phyloP scores from a whole-genome alignment of 225 moss, liverwort and hornwort species.

The Marchantia polymorpha region DNA sequence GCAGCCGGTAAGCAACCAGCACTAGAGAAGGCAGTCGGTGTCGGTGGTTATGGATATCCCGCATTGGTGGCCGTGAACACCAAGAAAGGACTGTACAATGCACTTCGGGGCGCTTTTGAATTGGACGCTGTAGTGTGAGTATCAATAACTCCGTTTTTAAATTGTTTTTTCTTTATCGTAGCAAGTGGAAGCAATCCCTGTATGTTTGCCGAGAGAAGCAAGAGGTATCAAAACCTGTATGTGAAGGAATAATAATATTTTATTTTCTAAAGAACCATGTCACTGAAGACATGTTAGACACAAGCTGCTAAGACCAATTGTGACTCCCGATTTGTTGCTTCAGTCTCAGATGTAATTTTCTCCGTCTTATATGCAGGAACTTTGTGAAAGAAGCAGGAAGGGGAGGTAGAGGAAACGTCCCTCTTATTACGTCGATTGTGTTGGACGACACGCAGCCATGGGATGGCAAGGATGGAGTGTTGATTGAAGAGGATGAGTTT shows the following conservation, averaged over 20 bases:
- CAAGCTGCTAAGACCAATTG: too few species aligned
- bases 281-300: too few species aligned
- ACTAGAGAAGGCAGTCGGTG: slow-evolving; percentile 89
- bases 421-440: slow-evolving; percentile 54
- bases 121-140: slow-evolving; percentile 77
- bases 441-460: slow-evolving; percentile 63
- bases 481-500: slow-evolving; percentile 91
- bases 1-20: slow-evolving; percentile 81
- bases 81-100: slow-evolving; percentile 87
- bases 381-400: slow-evolving; percentile 87
- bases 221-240: too few species aligned
- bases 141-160: neutral
- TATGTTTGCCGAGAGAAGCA: too few species aligned
- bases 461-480: slow-evolving; percentile 86
- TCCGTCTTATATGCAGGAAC: slow-evolving; percentile 49
- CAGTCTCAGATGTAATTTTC: too few species aligned
- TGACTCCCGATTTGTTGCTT: too few species aligned
- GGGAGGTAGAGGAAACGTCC: slow-evolving; percentile 81
- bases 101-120: slow-evolving; percentile 87
- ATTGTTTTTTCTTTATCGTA: neutral
- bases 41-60: slow-evolving; percentile 97
- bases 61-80: slow-evolving; percentile 86
- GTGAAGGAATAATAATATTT: too few species aligned
- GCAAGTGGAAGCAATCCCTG: neutral
- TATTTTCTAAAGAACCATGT: too few species aligned